Evolutionary conservation across 176 grass and related monocot genomes (phyloP), one percentile per base, ranked within the genome.

Genomic region (Elaeis guineensis): DNA sequence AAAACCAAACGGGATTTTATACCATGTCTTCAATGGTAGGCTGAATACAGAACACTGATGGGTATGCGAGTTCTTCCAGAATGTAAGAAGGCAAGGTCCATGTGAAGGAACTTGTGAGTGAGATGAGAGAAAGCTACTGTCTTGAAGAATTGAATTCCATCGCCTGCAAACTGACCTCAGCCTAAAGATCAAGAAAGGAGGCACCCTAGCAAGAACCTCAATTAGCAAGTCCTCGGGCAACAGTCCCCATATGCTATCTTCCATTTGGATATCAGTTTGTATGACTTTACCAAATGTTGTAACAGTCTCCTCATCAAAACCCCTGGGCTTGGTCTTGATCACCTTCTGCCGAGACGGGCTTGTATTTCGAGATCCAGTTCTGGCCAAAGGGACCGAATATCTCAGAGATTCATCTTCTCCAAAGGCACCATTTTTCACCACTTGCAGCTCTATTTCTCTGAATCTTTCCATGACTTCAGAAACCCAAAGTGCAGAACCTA

Each of bases 61-160:
- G 14, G 62, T 72, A 53, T 74, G 66, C 48, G 89, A 58, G 77
- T 80, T 70, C 21, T 69, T 70, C 77, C 78, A 85, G 73, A 91
- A 88, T 61, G 83, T 79, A 59, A 95, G 86, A 58, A 95, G 86
- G 67, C 90, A 95, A 24, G 86, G 86, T 55, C 90, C 90, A 64
- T 95, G 86, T 48, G 86, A 79, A 51, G 77, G 72, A 22, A 89
- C 86, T 14, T 59, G 80, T 22, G 86, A 79, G 72, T 90, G 86
- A 16, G 80, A 79, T 50, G 76, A 54, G 54, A 95, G 83, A 79
- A 95, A 90, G 64, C 86, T 68, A 3, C 76, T 78, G 74, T 84
- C 86, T 55, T 60, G 65, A 65, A 95, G 77, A 60, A 86, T 58
- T 28, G 74, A 35, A 55, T 70, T 82, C 90, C 90, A 95, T 55